Base-by-base conservation (phyloP, 768 basidiomycete genomes). In the Amanita muscaria region DNA sequence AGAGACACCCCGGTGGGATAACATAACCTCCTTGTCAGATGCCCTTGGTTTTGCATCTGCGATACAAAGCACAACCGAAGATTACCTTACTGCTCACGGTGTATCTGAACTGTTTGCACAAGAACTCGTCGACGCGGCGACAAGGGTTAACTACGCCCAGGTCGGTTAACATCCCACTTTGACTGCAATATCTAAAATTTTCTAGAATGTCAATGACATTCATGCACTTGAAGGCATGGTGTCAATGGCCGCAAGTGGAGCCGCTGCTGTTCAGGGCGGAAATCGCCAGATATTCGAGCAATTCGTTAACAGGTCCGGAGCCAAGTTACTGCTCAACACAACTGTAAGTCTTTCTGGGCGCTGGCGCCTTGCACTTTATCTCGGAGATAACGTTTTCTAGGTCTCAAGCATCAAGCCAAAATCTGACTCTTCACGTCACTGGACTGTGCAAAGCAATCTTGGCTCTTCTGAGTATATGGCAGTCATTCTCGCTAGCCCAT, bases 401-500 rank as follows among this genome's bases (percentile, higher is more conserved):
- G 79, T 84, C 15, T 61, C 62, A 27, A 67, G 65, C 46, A 77
- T 88, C 49, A 64, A 56, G 34, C 67, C 62, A 32, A 64, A 66
- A 52, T 59, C 66, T n/a, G 62, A 62, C 0, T 52, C 62, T 29
- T 66, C 73, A 3, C 63, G 66, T 31, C 54, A 67, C 25, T 84
- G 82, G 80, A 65, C 66, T 2, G 61, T 87, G 39, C 62, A 67
- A 44, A 79, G 69, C 41, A 55, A 61, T 11, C 59, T 62, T 15
- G 77, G 78, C 18, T 62, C 68, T 12, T 49, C 59, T 24, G 60
- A 70, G 33, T 92, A 88, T 58, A 77, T 74, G 56, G 79, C 79
- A 2, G 74, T 97, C 45, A 81, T 98, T 56, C 68, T 96, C 43
- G 91, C 92, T 2, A 82, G 89, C 1, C 94, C 94, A 2, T 86